These are phyloP conservation scores for Saturnispora diversa DNA, from an alignment of 805 yeast species.

Conservation along the genomic window DNA sequence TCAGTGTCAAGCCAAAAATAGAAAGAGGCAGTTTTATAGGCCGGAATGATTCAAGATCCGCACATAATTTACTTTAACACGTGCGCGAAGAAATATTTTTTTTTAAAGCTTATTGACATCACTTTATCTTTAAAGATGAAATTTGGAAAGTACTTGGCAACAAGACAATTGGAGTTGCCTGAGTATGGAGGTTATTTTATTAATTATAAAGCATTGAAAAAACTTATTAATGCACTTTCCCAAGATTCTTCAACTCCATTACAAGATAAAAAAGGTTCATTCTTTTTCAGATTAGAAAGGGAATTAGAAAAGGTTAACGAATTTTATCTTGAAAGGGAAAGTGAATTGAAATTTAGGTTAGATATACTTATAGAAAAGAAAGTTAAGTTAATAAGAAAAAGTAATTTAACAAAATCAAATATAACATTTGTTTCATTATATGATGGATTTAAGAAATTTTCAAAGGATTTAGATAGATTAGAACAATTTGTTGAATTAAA, in stretches of 20 bases:
- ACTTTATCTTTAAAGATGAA: slow-evolving; percentile 38
- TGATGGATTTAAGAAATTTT: slow-evolving; percentile 82
- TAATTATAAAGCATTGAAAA: slow-evolving; percentile 88
- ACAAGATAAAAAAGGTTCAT: slow-evolving; percentile 85
- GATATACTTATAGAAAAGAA: slow-evolving; percentile 72
- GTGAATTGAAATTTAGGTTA: slow-evolving; percentile 71
- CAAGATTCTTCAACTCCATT: slow-evolving; percentile 37
- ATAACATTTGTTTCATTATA: slow-evolving; percentile 75
- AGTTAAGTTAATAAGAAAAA: slow-evolving; percentile 29
- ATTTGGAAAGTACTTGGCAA: slow-evolving; percentile 91
- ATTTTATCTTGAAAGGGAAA: slow-evolving; percentile 87
- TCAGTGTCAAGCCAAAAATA: no score
- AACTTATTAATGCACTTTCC: slow-evolving; percentile 70
- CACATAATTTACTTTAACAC: not conserved
- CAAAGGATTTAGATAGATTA: slow-evolving; percentile 77
- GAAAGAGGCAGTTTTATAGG: no score
- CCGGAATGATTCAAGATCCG: no score
- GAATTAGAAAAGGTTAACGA: slow-evolving; percentile 91
- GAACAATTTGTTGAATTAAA: slow-evolving; percentile 93
- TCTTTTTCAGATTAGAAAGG: slow-evolving; percentile 83
- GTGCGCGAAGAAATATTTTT: slow-evolving; percentile 5
- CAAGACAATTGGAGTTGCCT: slow-evolving; percentile 88
- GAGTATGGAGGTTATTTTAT: slow-evolving; percentile 92
- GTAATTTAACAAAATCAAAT: slow-evolving; percentile 51
- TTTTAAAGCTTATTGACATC: not conserved